Evolutionary conservation across 169 alveolate genomes (phyloP).

Genomic region (Miamiensis avidus): DNA sequence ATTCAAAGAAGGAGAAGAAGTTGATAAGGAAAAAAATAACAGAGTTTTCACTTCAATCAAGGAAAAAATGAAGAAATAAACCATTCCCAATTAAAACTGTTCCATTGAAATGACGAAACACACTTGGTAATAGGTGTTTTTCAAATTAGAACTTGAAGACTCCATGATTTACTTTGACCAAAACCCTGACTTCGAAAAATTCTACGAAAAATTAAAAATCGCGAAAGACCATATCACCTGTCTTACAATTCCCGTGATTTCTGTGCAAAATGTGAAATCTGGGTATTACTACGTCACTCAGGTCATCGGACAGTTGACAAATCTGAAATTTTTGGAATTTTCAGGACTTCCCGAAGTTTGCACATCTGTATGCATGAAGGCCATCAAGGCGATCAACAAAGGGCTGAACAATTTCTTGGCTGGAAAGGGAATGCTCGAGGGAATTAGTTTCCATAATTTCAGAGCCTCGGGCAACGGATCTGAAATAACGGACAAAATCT

Average conservation of each 20-base stretch:
- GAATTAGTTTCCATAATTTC: background rate
- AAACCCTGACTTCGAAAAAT: conserved; percentile 53
- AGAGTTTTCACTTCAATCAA: background rate
- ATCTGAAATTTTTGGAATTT: conserved; percentile 8
- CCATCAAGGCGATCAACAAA: conserved; percentile 19
- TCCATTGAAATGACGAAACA: conserved; percentile 26
- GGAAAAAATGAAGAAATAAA: background rate
- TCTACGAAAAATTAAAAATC: conserved; percentile 45
- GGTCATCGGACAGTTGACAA: conserved; percentile 5
- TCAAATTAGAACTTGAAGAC: conserved; percentile 59
- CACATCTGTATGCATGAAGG: conserved; percentile 7
- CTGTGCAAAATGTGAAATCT: conserved; percentile 11
- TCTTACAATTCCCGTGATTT: conserved; percentile 2
- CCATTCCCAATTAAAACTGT: background rate
- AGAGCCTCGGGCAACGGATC: conserved; percentile 9
- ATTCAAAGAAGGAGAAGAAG: background rate
- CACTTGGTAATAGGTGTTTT: conserved; percentile 59
- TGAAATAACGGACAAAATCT: conserved; percentile 12
- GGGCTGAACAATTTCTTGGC: conserved; percentile 21
- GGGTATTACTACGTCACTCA: conserved; percentile 26
- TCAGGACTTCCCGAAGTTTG: conserved; percentile 5
- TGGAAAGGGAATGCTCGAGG: background rate
- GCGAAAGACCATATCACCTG: conserved; percentile 11
- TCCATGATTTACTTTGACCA: conserved; percentile 47
- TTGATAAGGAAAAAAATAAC: background rate